Base-by-base conservation (phyloP, 2,329 filamentous ascomycete species). In the Hypoxylon sp. region DNA sequence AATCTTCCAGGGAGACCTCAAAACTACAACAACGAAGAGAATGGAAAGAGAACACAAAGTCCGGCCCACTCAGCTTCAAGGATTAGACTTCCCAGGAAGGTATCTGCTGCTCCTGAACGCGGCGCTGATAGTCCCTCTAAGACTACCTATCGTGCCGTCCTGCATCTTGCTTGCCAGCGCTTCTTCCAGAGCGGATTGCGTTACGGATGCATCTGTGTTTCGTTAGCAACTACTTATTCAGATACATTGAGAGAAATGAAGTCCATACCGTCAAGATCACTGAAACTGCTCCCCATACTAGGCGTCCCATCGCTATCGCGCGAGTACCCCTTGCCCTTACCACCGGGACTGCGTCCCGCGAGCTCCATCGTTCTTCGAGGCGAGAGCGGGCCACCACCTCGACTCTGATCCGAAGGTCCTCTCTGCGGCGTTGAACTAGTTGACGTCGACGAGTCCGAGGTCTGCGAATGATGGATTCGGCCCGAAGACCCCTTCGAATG, bases 231-330 rank as follows among this genome's bases (percentile, higher is more conserved):
- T n/a, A n/a, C n/a, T n/a, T n/a, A n/a, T n/a, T n/a, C n/a, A n/a
- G n/a, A n/a, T n/a, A n/a, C n/a, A n/a, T n/a, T n/a, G n/a, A 13
- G 45, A 49, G 64, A n/a, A 58, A 17, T 52, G 23, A 46, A 64
- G 60, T 23, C 13, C 34, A 11, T 82, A 88, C 91, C 92, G 77
- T 95, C 93, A 46, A 97, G 84, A 80, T 96, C 93, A 79, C 92
- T 95, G 74, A 93, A 96, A 73, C 92, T 94, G 77, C 92, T 95
- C 0, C 92, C 91, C 89, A 94, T 93, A 73, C 91, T 93, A 1
- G 90, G 91, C 13, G 90, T 91, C 13, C 90, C 90, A 68, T 93
- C 91, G 74, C 90, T 93, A 11, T 91, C 89, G 11, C 85, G 83
- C 1, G 86, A 86, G 49, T 82, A 79, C 0, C 82, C 83, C 72